These are phyloP conservation scores for Citrus trifoliata DNA, from an alignment of 345 rosid genomes.

Conservation along the genomic window DNA sequence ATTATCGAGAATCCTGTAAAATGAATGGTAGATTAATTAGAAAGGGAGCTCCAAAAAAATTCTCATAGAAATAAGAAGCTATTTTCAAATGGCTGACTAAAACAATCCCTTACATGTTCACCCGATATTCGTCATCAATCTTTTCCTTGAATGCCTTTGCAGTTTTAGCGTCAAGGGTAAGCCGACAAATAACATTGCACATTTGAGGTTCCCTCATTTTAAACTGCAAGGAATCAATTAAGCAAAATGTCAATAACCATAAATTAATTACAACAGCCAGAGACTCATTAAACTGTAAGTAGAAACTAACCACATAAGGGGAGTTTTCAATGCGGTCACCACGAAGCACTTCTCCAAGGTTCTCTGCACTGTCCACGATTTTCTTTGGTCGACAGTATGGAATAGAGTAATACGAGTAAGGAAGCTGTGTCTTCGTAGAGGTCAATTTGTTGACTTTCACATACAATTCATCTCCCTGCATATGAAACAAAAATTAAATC, in stretches of 20 bases:
- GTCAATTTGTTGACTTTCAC: conserved; percentile 95
- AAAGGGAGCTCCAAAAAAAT: conserved; percentile 1
- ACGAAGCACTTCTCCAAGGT: conserved; percentile 98
- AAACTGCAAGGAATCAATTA: conserved; percentile 49
- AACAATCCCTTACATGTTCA: conserved; percentile 67
- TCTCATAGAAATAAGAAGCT: background rate
- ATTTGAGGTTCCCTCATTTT: conserved; percentile 88
- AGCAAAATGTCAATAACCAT: conserved; percentile 14
- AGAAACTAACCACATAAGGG: conserved; percentile 59
- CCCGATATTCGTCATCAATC: conserved; percentile 87
- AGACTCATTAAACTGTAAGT: background rate
- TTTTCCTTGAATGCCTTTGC: conserved; percentile 78
- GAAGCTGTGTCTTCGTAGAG: conserved; percentile 90
- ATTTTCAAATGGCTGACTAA: background rate
- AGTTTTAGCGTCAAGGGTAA: conserved; percentile 53
- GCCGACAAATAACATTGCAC: conserved; percentile 64
- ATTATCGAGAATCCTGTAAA: conserved; percentile 91
- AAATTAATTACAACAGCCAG: background rate
- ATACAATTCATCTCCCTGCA: conserved; percentile 70
- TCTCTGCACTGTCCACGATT: conserved; percentile 89
- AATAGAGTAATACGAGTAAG: conserved; percentile 78
- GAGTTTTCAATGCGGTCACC: conserved; percentile 97
- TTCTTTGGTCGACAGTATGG: conserved; percentile 67
- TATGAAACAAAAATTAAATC: background rate
- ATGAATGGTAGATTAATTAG: conserved; percentile 22